phyloP scores from a whole-genome alignment of 78 protist genomes.

The Dictyostelium capitatum region DNA sequence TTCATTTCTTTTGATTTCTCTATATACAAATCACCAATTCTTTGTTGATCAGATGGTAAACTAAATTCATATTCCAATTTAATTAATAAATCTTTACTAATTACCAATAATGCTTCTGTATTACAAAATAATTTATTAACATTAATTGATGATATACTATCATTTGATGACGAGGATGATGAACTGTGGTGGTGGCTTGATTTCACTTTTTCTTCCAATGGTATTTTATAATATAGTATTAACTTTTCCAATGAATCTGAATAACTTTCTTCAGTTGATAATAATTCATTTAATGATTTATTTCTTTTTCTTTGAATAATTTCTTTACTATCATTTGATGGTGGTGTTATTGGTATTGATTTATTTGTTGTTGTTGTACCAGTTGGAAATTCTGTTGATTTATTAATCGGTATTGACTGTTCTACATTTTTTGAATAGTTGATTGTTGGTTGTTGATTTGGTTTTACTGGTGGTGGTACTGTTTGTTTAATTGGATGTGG shows the following conservation, averaged over 20 bases:
- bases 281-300: slow-evolving; percentile 41
- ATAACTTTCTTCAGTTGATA: slow-evolving; percentile 71
- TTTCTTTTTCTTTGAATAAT: slow-evolving; percentile 2
- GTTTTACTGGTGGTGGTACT: background rate
- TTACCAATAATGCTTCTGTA: slow-evolving; percentile 45
- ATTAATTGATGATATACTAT: background rate
- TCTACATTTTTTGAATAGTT: background rate
- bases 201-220: slow-evolving; percentile 26
- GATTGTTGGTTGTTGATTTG: background rate
- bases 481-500: background rate
- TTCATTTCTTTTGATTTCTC: slow-evolving; percentile 68
- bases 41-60: slow-evolving; percentile 6
- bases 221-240: slow-evolving; percentile 32
- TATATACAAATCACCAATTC: slow-evolving; percentile 60
- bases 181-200: background rate
- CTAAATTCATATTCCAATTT: slow-evolving; percentile 27
- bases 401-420: background rate
- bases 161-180: background rate
- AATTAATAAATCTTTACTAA: slow-evolving; percentile 55
- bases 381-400: background rate
- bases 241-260: slow-evolving; percentile 60
- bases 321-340: slow-evolving; percentile 6
- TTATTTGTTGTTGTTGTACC: background rate
- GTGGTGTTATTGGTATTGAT: background rate
- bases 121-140: slow-evolving; percentile 25